phyloP scores from a whole-genome alignment of 2,329 filamentous ascomycete species.

The Colletotrichum musae region DNA sequence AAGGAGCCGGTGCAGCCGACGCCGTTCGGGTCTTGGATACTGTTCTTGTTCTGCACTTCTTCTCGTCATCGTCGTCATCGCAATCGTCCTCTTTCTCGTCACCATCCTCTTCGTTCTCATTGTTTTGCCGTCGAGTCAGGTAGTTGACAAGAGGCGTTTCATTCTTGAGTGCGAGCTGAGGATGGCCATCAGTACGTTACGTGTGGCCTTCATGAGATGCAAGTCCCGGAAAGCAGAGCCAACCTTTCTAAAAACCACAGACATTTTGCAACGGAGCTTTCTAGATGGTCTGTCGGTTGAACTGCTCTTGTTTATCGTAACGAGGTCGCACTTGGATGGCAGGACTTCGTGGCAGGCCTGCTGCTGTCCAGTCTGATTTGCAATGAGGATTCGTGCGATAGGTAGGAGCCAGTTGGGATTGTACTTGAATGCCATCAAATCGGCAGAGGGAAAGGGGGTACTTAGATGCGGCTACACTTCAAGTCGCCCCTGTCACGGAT shows the following conservation, averaged over 20 bases:
- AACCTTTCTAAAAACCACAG: background rate
- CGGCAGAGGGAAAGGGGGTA: background rate
- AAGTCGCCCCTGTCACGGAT: background rate
- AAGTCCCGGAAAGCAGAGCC: background rate
- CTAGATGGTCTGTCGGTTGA: background rate
- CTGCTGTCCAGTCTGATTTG: background rate
- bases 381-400: background rate
- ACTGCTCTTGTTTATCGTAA: background rate
- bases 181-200: background rate
- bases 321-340: background rate
- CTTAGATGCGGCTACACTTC: background rate
- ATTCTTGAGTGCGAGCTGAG: background rate
- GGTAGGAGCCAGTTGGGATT: too few relatives aligned
- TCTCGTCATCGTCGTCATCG: constrained; percentile 19
- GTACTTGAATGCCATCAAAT: background rate
- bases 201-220: background rate
- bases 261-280: background rate
- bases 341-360: background rate
- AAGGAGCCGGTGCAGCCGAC: background rate
- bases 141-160: background rate
- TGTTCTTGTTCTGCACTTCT: constrained; percentile 7
- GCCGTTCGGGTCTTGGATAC: background rate
- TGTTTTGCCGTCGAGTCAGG: background rate
- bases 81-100: constrained; percentile 20
- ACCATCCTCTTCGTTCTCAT: background rate